A percentile compares a stretch with the other conserved stretches of the same genome.
phyloP scores from a whole-genome alignment of 805 yeast genomes.

The Suhomyces pyralidae region DNA sequence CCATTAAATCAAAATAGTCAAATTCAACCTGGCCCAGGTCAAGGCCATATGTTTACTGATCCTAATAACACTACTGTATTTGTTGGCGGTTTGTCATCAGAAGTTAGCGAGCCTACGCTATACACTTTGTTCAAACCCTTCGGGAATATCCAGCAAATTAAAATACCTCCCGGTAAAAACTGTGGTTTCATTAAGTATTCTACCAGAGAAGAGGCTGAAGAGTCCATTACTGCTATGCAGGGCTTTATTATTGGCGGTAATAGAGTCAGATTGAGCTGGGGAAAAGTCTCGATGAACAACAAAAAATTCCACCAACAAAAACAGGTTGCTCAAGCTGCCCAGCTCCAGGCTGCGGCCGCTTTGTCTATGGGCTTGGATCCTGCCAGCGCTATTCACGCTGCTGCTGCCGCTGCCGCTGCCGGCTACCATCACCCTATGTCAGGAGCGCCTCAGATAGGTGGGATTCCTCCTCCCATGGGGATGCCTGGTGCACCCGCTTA shows the following conservation, averaged over 20 bases:
- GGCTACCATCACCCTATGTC: conserved; percentile 7
- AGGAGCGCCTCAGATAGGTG: conserved; percentile 2
- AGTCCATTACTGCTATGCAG: conserved; percentile 83
- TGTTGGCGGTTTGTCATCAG: conserved; percentile 70
- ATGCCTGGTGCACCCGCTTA: conserved; percentile 4
- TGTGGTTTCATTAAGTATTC: conserved; percentile 88
- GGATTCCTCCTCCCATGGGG: conserved; percentile 5
- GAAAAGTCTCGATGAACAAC: conserved; percentile 47
- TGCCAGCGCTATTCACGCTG: conserved; percentile 28
- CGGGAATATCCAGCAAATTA: conserved; percentile 67
- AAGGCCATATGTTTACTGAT: conserved; percentile 39
- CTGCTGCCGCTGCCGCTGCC: conserved; percentile 22
- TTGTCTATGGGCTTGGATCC: conserved; percentile 38
- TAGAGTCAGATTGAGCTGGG: conserved; percentile 85
- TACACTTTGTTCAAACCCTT: conserved; percentile 65
- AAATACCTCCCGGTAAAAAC: conserved; percentile 76
- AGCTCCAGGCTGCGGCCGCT: conserved; percentile 37
- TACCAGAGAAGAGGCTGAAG: conserved; percentile 77
- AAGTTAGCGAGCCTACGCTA: conserved; percentile 60
- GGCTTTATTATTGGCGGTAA: conserved; percentile 86
- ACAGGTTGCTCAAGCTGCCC: conserved; percentile 32
- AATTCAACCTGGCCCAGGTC: background rate
- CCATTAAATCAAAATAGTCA: background rate
- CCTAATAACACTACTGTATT: conserved; percentile 74
- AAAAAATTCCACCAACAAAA: conserved; percentile 32